Conservation (phyloP, 2,329 filamentous ascomycete genomes). For the Coleophoma crateriformis region DNA sequence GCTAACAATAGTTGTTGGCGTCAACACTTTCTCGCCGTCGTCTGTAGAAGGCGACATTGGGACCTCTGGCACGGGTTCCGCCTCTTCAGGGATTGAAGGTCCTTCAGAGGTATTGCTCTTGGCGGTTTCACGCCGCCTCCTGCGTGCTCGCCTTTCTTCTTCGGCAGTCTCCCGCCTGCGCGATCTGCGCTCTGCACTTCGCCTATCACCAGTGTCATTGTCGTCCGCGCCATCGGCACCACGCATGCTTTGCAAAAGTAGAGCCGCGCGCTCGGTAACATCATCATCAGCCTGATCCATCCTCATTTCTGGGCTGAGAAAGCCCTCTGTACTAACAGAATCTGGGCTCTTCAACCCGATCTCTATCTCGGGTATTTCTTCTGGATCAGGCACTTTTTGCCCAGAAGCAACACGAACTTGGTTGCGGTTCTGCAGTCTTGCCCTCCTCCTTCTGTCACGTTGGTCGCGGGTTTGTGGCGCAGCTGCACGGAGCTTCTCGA, state of each 20-base stretch:
- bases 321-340: slow-evolving; percentile 26
- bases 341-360: slow-evolving; percentile 48
- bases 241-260: slow-evolving; percentile 77
- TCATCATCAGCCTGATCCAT: slow-evolving; percentile 47
- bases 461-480: slow-evolving; percentile 87
- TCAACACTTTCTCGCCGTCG: slow-evolving; percentile 13
- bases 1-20: slow-evolving; percentile 22
- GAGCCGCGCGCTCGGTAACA: slow-evolving; percentile 78
- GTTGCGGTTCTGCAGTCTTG: slow-evolving; percentile 83
- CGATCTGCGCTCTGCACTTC: slow-evolving; percentile 58
- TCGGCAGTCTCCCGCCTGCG: slow-evolving; percentile 61
- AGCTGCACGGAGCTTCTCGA: slow-evolving; percentile 91
- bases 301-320: slow-evolving; percentile 14
- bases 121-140: slow-evolving; percentile 61
- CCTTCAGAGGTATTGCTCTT: slow-evolving; percentile 22
- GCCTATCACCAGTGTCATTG: slow-evolving; percentile 44
- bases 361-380: slow-evolving; percentile 54
- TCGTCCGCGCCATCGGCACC: slow-evolving; percentile 50
- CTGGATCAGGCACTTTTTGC: slow-evolving; percentile 74
- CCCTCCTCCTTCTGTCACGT: slow-evolving; percentile 79
- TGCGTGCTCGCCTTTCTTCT: slow-evolving; percentile 64
- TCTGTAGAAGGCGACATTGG: slow-evolving; percentile 6
- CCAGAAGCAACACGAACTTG: slow-evolving; percentile 86
- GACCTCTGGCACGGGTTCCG: slow-evolving; percentile 4
- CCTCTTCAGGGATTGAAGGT: slow-evolving; percentile 10